Conservation (phyloP, 2,329 filamentous ascomycete species). For the Tolypocladium album region DNA sequence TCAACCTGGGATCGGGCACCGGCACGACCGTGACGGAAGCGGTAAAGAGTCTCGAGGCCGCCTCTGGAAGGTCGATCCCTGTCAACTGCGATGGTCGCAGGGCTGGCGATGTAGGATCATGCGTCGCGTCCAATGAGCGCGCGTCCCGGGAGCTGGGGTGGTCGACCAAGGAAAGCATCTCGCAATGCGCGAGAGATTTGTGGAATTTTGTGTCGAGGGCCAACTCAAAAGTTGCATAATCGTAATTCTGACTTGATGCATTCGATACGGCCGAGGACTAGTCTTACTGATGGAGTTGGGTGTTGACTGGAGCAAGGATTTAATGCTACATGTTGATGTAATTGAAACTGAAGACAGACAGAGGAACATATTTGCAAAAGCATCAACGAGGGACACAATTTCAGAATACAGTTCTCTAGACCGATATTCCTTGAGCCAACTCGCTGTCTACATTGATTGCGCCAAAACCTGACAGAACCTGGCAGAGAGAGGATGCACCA, state of each 20-base stretch:
- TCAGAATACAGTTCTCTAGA: background rate
- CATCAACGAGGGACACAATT: background rate
- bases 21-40: slow-evolving; percentile 34
- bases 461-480: too few species aligned
- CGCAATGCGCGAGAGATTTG: slow-evolving; percentile 19
- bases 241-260: background rate
- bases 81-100: slow-evolving; percentile 24
- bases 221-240: background rate
- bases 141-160: slow-evolving; percentile 32
- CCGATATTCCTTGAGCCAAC: background rate
- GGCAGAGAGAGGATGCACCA: too few species aligned
- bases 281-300: background rate
- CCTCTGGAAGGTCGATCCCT: slow-evolving; percentile 23
- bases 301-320: background rate
- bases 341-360: background rate
- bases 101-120: slow-evolving; percentile 31
- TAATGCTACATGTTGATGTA: background rate
- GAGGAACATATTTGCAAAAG: background rate
- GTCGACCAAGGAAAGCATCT: slow-evolving; percentile 17
- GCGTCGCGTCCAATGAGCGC: slow-evolving; percentile 28
- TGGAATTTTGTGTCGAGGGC: slow-evolving; percentile 19
- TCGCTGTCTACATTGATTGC: too few species aligned
- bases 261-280: background rate
- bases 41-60: slow-evolving; percentile 26
- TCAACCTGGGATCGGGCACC: slow-evolving; percentile 34